Evolutionary conservation across 139 green algal species (phyloP).

Genomic region (Chlamydomonas urium): DNA sequence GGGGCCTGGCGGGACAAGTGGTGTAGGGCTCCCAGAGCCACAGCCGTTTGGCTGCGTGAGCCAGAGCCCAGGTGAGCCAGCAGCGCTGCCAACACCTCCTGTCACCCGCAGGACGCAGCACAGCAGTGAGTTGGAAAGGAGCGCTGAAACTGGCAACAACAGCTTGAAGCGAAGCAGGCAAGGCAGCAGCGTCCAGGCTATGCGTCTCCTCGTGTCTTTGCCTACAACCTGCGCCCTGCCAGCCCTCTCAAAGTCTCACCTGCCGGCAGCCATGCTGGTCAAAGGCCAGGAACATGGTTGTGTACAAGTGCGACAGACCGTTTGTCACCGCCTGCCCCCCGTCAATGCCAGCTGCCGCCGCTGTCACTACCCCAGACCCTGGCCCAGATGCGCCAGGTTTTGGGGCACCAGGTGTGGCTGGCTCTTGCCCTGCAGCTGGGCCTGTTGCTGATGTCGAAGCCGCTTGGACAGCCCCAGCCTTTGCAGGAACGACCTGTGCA

Average conservation of each 20-base stretch:
- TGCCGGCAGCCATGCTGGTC: background rate
- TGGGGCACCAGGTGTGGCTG: too few relatives aligned
- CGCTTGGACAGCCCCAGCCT: too few relatives aligned
- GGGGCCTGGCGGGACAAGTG: background rate
- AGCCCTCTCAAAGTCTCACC: too few relatives aligned
- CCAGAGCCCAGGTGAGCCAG: conserved; percentile 8
- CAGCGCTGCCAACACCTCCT: background rate
- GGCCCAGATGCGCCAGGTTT: too few relatives aligned
- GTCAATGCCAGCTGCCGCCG: background rate
- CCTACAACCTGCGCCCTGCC: too few relatives aligned
- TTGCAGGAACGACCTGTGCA: background rate
- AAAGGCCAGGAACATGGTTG: background rate
- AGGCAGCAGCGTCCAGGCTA: too few relatives aligned
- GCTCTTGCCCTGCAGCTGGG: too few relatives aligned
- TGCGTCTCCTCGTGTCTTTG: too few relatives aligned
- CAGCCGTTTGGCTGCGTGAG: background rate
- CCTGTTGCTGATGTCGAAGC: too few relatives aligned
- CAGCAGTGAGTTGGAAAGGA: background rate
- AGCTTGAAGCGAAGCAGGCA: too few relatives aligned
- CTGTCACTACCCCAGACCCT: too few relatives aligned
- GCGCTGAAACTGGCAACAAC: too few relatives aligned
- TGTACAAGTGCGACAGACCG: conserved; percentile 12
- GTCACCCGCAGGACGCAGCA: background rate
- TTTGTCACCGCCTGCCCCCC: background rate
- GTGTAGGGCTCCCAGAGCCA: background rate